Conservation (phyloP, 441 rosid species). For the Corymbia calophylla region DNA sequence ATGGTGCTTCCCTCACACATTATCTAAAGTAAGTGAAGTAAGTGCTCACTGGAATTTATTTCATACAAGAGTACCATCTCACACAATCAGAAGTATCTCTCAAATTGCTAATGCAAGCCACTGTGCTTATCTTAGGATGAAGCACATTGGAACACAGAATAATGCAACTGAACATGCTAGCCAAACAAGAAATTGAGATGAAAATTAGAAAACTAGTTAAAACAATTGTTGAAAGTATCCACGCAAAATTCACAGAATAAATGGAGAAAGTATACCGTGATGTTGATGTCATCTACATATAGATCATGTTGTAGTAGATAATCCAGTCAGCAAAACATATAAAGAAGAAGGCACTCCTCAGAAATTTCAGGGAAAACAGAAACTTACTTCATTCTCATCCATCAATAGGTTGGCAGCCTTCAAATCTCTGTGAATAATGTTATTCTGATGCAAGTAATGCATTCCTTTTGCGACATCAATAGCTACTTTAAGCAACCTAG, state of each 20-base stretch:
- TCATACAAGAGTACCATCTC: neutral
- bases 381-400: conserved; percentile 67
- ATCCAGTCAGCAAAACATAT: neutral
- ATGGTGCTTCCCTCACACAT: neutral
- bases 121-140: neutral
- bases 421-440: conserved; percentile 71
- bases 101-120: neutral
- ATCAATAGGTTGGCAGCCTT: conserved; percentile 71
- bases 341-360: neutral
- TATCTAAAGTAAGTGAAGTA: neutral
- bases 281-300: neutral
- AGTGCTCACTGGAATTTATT: neutral
- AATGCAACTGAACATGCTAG: neutral
- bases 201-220: neutral
- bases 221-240: neutral
- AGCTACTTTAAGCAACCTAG: conserved; percentile 57
- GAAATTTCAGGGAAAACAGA: neutral
- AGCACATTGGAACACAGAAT: neutral
- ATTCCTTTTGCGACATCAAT: conserved; percentile 74
- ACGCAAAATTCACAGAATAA: neutral
- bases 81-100: neutral
- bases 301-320: neutral
- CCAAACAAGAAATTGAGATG: neutral
- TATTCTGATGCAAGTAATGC: conserved; percentile 68
- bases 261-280: neutral